Conservation (phyloP, 805 yeast genomes). For the Debaryomyces maramus region DNA sequence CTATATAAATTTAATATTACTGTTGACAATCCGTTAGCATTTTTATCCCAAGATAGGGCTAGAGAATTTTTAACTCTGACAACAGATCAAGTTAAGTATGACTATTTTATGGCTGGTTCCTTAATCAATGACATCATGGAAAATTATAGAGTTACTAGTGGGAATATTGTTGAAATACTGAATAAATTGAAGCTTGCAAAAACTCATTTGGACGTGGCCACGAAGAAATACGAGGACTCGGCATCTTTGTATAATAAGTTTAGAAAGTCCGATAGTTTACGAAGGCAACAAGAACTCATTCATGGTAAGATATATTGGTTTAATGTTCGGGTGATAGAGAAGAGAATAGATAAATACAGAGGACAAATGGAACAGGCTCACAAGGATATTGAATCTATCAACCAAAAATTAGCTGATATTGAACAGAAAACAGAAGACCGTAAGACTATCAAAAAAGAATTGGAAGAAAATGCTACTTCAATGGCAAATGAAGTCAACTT, state of each 20-base stretch:
- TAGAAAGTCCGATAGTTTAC: conserved; percentile 32
- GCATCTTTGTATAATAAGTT: conserved; percentile 32
- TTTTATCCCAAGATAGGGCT: conserved; percentile 92
- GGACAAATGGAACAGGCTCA: conserved; percentile 17
- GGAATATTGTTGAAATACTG: conserved; percentile 30
- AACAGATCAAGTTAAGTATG: conserved; percentile 68
- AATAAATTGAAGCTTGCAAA: conserved; percentile 26
- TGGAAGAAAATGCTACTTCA: conserved; percentile 7
- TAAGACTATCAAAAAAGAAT: conserved; percentile 4
- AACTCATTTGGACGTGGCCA: conserved; percentile 24
- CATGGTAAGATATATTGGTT: conserved; percentile 45
- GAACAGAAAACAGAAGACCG: conserved; percentile 1
- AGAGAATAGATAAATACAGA: conserved; percentile 18
- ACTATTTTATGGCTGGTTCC: conserved; percentile 79
- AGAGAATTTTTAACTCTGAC: conserved; percentile 82
- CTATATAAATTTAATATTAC: conserved; percentile 71
- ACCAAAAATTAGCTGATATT: conserved; percentile 10
- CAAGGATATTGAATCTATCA: conserved; percentile 15
- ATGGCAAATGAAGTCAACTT: conserved; percentile 4
- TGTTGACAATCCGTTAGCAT: conserved; percentile 88
- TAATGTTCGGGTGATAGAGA: conserved; percentile 34
- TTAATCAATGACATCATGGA: conserved; percentile 63
- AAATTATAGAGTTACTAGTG: conserved; percentile 42
- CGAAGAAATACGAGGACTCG: conserved; percentile 28
- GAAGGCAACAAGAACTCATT: conserved; percentile 32